Percentiles rank a stretch among this genome's conserved stretches.
Conservation (phyloP, 1,284 basidiomycete genomes). For the Marasmius sp. region DNA sequence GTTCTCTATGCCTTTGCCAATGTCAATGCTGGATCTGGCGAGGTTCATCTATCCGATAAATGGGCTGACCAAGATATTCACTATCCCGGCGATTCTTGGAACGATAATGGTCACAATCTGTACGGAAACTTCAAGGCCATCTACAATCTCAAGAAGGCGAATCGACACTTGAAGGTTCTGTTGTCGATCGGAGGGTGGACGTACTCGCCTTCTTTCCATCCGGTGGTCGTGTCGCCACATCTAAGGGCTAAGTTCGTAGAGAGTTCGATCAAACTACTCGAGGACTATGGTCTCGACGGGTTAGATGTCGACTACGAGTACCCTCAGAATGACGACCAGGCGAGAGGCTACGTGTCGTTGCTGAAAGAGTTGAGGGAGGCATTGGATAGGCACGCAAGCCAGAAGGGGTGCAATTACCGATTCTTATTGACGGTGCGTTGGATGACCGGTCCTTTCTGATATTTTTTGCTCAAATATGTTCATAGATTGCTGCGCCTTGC, state of each 20-base stretch:
- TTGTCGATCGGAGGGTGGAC: constrained; percentile 93
- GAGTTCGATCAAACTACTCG: constrained; percentile 76
- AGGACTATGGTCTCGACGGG: constrained; percentile 77
- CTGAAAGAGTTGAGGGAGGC: constrained; percentile 69
- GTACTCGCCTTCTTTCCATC: constrained; percentile 79
- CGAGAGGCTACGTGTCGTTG: constrained; percentile 70
- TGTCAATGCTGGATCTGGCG: constrained; percentile 77
- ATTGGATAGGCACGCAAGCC: constrained; percentile 64
- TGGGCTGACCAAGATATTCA: constrained; percentile 96
- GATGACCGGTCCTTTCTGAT: neutral
- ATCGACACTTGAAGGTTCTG: constrained; percentile 84
- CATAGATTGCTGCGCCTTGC: constrained; percentile 87
- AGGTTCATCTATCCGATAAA: constrained; percentile 83
- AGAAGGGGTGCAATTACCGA: constrained; percentile 58
- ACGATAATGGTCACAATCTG: constrained; percentile 80
- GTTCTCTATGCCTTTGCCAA: constrained; percentile 91
- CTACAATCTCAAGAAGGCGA: constrained; percentile 83
- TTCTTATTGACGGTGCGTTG: constrained; percentile 73
- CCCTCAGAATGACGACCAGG: constrained; percentile 69
- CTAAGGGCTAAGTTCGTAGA: constrained; percentile 77
- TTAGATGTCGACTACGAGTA: constrained; percentile 88
- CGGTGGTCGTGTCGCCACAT: constrained; percentile 64
- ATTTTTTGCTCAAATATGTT: constrained; percentile 1
- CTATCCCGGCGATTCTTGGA: constrained; percentile 83
- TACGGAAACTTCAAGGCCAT: constrained; percentile 96